Percentiles rank a stretch among this genome's conserved stretches.
phyloP scores from a whole-genome alignment of 225 moss, liverwort and hornwort genomes.

The Asterella californica region DNA sequence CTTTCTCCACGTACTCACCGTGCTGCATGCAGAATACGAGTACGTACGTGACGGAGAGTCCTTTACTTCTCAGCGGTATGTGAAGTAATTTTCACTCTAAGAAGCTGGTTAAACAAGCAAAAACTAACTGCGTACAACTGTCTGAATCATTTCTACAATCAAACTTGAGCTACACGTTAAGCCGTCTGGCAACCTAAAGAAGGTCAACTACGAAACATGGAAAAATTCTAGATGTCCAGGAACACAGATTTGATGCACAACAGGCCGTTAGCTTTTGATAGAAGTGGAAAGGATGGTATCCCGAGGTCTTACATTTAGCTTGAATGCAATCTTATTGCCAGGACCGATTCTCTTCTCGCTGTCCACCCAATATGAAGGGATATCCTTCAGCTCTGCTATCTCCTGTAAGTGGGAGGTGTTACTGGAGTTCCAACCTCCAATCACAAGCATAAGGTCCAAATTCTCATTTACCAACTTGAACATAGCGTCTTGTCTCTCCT shows the following conservation, averaged over 20 bases:
- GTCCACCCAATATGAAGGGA: constrained; percentile 96
- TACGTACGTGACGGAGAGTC: constrained; percentile 6
- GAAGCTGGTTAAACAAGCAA: neutral
- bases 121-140: too few species aligned
- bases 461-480: constrained; percentile 73
- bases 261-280: neutral
- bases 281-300: neutral
- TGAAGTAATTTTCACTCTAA: neutral
- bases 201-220: neutral
- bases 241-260: neutral
- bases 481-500: constrained; percentile 99
- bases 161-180: too few species aligned
- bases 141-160: too few species aligned
- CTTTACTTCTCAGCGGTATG: neutral
- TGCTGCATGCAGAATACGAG: constrained; percentile 40
- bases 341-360: constrained; percentile 81
- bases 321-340: constrained; percentile 74
- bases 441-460: constrained; percentile 79
- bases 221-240: neutral
- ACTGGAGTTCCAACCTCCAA: constrained; percentile 98
- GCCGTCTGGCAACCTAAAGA: neutral
- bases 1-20: constrained; percentile 89
- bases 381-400: constrained; percentile 76
- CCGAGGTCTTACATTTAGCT: constrained; percentile 58
- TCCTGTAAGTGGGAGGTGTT: constrained; percentile 97